Evolutionary conservation across 202 grass and related monocot genomes (phyloP).

Genomic region (Musa balbisiana): DNA sequence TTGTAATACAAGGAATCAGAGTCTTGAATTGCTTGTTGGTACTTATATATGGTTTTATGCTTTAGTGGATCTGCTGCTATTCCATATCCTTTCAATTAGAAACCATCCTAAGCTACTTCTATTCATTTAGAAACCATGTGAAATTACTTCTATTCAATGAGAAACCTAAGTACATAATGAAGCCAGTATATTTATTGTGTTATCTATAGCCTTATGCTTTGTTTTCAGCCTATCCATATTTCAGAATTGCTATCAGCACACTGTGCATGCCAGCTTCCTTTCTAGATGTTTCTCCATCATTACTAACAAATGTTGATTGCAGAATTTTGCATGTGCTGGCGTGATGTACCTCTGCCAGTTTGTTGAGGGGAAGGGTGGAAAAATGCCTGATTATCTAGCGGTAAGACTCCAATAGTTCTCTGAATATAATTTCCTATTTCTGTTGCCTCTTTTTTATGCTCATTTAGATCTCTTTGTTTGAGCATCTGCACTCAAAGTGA

Average conservation of each 20-base stretch:
- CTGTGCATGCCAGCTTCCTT: not conserved
- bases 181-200: too few relatives aligned
- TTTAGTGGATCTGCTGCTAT: too few relatives aligned
- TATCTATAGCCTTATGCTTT: too few relatives aligned
- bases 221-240: too few relatives aligned
- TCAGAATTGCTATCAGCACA: not conserved
- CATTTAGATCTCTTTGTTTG: not conserved
- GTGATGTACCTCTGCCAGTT: slow-evolving; percentile 97
- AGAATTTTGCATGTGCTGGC: slow-evolving; percentile 88
- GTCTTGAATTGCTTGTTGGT: too few relatives aligned
- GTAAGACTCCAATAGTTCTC: slow-evolving; percentile 13
- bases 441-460: not conserved
- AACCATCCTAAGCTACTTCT: too few relatives aligned
- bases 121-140: too few relatives aligned
- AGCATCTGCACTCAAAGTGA: not conserved
- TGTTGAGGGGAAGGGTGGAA: slow-evolving; percentile 89
- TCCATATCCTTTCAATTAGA: too few relatives aligned
- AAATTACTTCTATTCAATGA: too few relatives aligned
- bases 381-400: slow-evolving; percentile 45
- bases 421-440: slow-evolving; percentile 38
- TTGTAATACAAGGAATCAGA: too few relatives aligned
- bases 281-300: not conserved
- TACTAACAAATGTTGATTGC: slow-evolving; percentile 1
- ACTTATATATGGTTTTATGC: too few relatives aligned
- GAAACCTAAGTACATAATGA: too few relatives aligned